Percentiles rank a stretch among this genome's conserved stretches.
Conservation (phyloP, 208 protist species). For the Leptomonas seymouri region DNA sequence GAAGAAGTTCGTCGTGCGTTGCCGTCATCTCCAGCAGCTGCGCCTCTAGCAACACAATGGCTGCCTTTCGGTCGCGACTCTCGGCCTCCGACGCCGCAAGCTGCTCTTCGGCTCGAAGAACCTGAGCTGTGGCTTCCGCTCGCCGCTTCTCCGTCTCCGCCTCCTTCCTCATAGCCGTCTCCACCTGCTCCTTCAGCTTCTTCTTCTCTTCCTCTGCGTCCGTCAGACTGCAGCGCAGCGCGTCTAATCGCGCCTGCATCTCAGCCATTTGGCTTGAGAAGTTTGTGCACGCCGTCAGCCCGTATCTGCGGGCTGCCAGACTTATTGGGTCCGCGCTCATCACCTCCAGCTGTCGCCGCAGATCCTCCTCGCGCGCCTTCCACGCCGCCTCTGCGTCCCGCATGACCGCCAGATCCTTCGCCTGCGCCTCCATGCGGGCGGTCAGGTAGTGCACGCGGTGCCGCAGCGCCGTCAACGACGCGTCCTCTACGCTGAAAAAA, state of each 20-base stretch:
- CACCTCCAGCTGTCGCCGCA: slow-evolving; percentile 60
- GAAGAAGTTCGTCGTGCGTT: slow-evolving; percentile 7
- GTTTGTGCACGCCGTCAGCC: slow-evolving; percentile 49
- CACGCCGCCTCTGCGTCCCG: slow-evolving; percentile 45
- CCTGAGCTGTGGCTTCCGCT: slow-evolving; percentile 6
- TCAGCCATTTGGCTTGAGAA: slow-evolving; percentile 62
- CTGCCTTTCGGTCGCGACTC: slow-evolving; percentile 1
- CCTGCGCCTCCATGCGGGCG: slow-evolving; percentile 40
- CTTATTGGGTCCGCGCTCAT: slow-evolving; percentile 78
- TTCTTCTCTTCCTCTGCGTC: slow-evolving; percentile 14
- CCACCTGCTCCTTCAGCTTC: slow-evolving; percentile 9
- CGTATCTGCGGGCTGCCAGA: slow-evolving; percentile 63
- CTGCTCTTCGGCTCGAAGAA: slow-evolving; percentile 9
- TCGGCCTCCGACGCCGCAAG: background rate
- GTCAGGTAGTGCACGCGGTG: slow-evolving; percentile 35
- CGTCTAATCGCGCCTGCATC: slow-evolving; percentile 24
- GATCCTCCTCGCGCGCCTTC: slow-evolving; percentile 58
- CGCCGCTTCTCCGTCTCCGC: slow-evolving; percentile 3
- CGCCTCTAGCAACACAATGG: slow-evolving; percentile 1
- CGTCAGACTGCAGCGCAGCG: slow-evolving; percentile 3
- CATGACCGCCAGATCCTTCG: slow-evolving; percentile 44
- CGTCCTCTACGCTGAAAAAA: slow-evolving; percentile 22
- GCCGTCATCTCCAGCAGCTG: slow-evolving; percentile 1
- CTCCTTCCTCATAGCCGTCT: background rate
- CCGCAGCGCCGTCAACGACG: slow-evolving; percentile 19